A percentile compares a stretch with the other conserved stretches of the same genome.
These are phyloP conservation scores for Lepidium campestre DNA, from an alignment of 441 rosid species.

Conservation along the genomic window DNA sequence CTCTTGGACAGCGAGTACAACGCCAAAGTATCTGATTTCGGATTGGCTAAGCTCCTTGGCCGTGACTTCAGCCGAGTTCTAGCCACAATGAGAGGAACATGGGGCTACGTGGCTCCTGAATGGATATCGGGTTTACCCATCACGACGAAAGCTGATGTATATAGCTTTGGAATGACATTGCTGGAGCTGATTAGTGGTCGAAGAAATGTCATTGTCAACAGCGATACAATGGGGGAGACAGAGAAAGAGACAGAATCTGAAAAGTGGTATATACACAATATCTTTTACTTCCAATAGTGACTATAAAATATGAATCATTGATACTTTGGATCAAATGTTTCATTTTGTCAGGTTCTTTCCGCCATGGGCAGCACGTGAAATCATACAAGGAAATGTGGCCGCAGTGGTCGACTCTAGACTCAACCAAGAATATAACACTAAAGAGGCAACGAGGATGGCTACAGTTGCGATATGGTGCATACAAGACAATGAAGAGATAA, in stretches of 20 bases:
- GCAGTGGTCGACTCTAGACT: constrained; percentile 58
- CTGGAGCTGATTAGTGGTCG: constrained; percentile 78
- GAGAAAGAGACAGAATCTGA: constrained; percentile 20
- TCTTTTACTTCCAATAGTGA: not conserved
- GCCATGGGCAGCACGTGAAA: constrained; percentile 75
- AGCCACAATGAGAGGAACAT: constrained; percentile 84
- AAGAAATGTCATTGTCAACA: constrained; percentile 62
- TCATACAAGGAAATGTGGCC: constrained; percentile 58
- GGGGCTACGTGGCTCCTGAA: constrained; percentile 93
- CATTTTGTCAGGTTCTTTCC: constrained; percentile 60
- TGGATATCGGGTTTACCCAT: constrained; percentile 88
- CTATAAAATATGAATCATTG: not conserved
- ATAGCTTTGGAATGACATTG: constrained; percentile 90
- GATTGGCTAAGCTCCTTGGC: constrained; percentile 77
- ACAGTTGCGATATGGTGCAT: constrained; percentile 81
- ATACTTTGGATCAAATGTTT: not conserved
- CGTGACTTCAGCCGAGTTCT: constrained; percentile 81
- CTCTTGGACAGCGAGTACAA: constrained; percentile 59
- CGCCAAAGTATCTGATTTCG: constrained; percentile 80
- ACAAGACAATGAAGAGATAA: constrained; percentile 65
- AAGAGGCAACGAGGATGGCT: constrained; percentile 63
- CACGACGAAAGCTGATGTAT: constrained; percentile 81
- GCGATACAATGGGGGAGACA: constrained; percentile 37
- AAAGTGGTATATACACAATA: constrained; percentile 16
- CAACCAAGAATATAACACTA: constrained; percentile 37